These are phyloP conservation scores for Collariella sp. DNA, from an alignment of 495 filamentous ascomycete species.

Conservation along the genomic window DNA sequence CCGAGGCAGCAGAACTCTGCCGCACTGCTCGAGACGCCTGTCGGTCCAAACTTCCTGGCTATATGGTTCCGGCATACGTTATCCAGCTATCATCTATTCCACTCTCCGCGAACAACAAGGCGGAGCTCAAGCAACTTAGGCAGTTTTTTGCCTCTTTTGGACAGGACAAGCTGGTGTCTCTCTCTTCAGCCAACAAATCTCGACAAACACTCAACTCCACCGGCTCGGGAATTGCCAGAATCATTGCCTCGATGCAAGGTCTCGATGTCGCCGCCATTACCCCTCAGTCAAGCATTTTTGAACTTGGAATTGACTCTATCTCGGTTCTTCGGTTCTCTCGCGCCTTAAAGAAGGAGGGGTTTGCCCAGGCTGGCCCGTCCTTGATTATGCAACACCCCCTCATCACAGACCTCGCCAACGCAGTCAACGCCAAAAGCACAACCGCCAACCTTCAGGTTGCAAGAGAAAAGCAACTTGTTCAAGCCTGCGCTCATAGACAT, in stretches of 20 bases:
- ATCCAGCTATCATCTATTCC: slow-evolving; percentile 55
- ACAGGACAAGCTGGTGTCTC: slow-evolving; percentile 44
- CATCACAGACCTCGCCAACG: slow-evolving; percentile 17
- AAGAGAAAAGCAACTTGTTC: slow-evolving; percentile 18
- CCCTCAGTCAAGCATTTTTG: slow-evolving; percentile 59
- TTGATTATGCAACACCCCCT: slow-evolving; percentile 55
- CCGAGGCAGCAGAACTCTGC: slow-evolving; percentile 17
- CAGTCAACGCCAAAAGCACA: not conserved
- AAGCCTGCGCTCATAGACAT: slow-evolving; percentile 26
- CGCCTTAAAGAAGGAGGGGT: slow-evolving; percentile 43
- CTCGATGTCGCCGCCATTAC: slow-evolving; percentile 38
- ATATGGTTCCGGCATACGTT: slow-evolving; percentile 73
- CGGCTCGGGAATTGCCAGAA: slow-evolving; percentile 41
- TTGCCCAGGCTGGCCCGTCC: slow-evolving; percentile 50
- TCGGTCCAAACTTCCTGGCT: slow-evolving; percentile 51
- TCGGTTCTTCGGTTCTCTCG: slow-evolving; percentile 57
- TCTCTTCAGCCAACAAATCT: not conserved
- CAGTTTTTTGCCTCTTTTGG: slow-evolving; percentile 50
- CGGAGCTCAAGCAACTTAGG: slow-evolving; percentile 53
- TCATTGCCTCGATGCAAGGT: slow-evolving; percentile 43
- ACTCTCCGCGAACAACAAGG: slow-evolving; percentile 66
- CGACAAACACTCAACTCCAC: slow-evolving; percentile 22
- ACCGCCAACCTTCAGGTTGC: not conserved
- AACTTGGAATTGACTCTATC: slow-evolving; percentile 76
- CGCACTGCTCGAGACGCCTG: slow-evolving; percentile 44